A percentile compares a stretch with the other conserved stretches of the same genome.
These are phyloP conservation scores for Tolypocladium nubicola DNA, from an alignment of 2,329 filamentous ascomycete genomes.

Conservation along the genomic window DNA sequence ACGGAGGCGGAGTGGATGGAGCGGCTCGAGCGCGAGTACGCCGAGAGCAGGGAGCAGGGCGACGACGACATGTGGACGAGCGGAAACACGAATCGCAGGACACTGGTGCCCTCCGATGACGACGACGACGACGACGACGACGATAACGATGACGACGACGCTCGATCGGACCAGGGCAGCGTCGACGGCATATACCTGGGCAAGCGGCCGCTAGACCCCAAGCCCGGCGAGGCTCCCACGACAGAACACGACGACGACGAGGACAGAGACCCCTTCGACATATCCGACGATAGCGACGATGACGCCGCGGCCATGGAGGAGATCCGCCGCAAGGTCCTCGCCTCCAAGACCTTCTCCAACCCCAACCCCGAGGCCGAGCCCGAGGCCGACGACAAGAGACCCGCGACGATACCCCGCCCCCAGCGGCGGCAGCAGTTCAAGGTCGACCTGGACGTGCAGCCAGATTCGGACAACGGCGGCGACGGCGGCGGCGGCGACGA, in stretches of 20 bases:
- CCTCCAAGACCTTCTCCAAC: constrained; percentile 72
- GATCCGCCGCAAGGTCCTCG: constrained; percentile 78
- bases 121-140: constrained; percentile 39
- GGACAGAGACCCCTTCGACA: constrained; percentile 57
- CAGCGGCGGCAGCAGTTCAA: constrained; percentile 33
- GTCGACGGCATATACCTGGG: constrained; percentile 51
- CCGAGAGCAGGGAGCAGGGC: constrained; percentile 61
- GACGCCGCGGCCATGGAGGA: constrained; percentile 78
- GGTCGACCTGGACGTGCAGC: constrained; percentile 45
- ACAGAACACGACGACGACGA: constrained; percentile 18
- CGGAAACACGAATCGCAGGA: constrained; percentile 71
- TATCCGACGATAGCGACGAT: constrained; percentile 75
- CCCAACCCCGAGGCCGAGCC: constrained; percentile 33
- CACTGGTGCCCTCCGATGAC: constrained; percentile 35
- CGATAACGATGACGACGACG: constrained; percentile 31
- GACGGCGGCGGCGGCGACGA: constrained; percentile 50
- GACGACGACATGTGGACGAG: constrained; percentile 78
- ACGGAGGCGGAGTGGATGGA: constrained; percentile 82
- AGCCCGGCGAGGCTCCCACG: constrained; percentile 2
- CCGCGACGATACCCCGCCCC: constrained; percentile 52
- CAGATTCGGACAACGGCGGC: constrained; percentile 52
- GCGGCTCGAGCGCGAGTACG: constrained; percentile 82
- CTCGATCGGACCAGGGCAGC: constrained; percentile 26
- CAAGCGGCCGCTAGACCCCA: constrained; percentile 29
- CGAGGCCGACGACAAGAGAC: constrained; percentile 28